Conservation (phyloP, 2,329 filamentous ascomycete genomes). For the Moelleriella libera region DNA sequence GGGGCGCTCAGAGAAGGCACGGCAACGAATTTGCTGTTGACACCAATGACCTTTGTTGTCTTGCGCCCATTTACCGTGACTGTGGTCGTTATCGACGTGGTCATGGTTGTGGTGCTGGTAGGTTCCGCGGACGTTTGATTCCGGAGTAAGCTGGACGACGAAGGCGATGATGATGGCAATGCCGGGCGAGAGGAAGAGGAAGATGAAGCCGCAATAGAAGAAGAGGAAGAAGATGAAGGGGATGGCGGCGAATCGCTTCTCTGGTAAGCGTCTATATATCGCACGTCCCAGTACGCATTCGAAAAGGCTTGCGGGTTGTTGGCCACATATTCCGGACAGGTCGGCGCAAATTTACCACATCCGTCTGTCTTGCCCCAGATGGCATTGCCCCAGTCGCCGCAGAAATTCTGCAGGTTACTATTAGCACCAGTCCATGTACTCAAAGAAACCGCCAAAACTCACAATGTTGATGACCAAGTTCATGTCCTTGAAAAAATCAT, state of each 20-base stretch:
- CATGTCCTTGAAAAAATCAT: constrained; percentile 51
- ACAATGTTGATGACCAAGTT: constrained; percentile 59
- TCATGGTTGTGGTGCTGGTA: constrained; percentile 14
- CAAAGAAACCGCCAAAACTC: constrained; percentile 5
- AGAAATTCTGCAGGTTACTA: constrained; percentile 42
- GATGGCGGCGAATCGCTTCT: constrained; percentile 1
- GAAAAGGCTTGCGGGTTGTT: constrained; percentile 27
- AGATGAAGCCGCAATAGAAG: not conserved
- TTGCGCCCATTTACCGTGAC: constrained; percentile 7
- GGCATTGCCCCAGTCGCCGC: constrained; percentile 56
- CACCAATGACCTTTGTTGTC: not conserved
- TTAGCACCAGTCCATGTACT: not conserved
- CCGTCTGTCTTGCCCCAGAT: constrained; percentile 25
- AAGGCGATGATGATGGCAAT: not conserved
- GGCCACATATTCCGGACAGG: constrained; percentile 32
- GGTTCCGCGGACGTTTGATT: not conserved
- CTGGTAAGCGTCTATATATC: constrained; percentile 35
- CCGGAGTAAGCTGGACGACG: not conserved
- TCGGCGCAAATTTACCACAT: constrained; percentile 25
- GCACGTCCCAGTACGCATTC: constrained; percentile 37
- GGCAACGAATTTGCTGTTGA: not conserved
- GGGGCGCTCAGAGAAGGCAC: not conserved
- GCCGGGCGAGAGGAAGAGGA: not conserved
- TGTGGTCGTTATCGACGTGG: constrained; percentile 10
- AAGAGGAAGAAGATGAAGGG: not conserved